Percentiles rank a stretch among this genome's conserved stretches.
Conservation (phyloP, 202 grass and related monocot genomes). For the Brachypodium distachyon region DNA sequence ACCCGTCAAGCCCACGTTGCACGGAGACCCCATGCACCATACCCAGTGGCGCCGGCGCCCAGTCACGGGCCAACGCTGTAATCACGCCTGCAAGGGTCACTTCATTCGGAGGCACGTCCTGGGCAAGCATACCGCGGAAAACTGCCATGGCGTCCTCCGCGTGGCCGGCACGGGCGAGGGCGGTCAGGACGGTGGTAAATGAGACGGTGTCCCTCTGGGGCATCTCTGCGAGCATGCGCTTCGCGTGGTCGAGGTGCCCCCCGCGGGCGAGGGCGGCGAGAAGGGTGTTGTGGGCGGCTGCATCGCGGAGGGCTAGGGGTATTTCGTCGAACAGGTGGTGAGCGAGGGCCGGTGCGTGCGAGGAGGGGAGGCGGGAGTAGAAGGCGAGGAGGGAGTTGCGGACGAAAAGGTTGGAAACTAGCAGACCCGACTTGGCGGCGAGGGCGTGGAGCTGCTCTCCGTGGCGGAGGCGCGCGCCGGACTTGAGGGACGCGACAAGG, state of each 20-base stretch:
- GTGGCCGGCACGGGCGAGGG: constrained; percentile 9
- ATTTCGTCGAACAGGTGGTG: constrained; percentile 43
- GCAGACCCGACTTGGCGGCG: constrained; percentile 49
- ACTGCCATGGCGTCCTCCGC: constrained; percentile 4
- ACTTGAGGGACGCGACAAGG: constrained; percentile 40
- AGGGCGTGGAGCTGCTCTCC: constrained; percentile 53
- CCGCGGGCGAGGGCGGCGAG: constrained; percentile 19
- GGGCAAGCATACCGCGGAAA: constrained; percentile 36
- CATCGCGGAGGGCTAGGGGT: neutral
- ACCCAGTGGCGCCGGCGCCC: neutral
- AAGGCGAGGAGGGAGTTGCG: constrained; percentile 63
- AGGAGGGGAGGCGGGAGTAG: constrained; percentile 21
- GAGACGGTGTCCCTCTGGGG: constrained; percentile 38
- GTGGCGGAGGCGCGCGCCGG: constrained; percentile 12
- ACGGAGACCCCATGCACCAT: constrained; percentile 26
- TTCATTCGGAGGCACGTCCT: constrained; percentile 27
- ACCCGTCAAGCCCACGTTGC: constrained; percentile 17
- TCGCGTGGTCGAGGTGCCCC: constrained; percentile 15
- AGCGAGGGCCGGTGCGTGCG: neutral
- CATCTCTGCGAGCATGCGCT: constrained; percentile 27
- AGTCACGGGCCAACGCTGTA: neutral
- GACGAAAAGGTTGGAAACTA: constrained; percentile 34
- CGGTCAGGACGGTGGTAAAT: constrained; percentile 45
- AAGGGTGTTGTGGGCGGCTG: constrained; percentile 31
- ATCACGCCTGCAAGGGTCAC: constrained; percentile 36